Conservation (phyloP, 2,329 filamentous ascomycete genomes). For the Ilyonectria sp. region DNA sequence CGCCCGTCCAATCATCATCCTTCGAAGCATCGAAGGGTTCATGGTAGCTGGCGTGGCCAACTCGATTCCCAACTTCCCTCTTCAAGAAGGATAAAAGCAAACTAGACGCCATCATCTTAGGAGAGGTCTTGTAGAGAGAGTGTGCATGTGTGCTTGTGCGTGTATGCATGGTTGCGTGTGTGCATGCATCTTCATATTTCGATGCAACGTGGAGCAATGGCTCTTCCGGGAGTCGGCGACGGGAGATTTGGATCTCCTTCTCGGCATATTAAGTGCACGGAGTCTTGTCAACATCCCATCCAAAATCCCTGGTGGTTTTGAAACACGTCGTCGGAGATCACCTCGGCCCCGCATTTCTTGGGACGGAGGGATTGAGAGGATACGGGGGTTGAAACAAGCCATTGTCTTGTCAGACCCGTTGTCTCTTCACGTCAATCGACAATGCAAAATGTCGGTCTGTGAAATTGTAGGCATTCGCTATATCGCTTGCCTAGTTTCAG, state of each 20-base stretch:
- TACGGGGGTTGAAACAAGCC: conserved; percentile 43
- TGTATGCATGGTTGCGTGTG: background rate
- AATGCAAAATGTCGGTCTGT: conserved; percentile 22
- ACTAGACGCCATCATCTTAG: conserved; percentile 25
- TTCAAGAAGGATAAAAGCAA: conserved; percentile 39
- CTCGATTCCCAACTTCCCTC: conserved; percentile 33
- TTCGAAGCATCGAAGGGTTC: conserved; percentile 20
- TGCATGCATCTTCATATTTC: conserved; percentile 2
- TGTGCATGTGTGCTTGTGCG: conserved; percentile 7
- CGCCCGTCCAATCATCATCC: conserved; percentile 32
- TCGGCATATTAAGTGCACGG: conserved; percentile 31
- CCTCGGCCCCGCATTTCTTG: conserved; percentile 40
- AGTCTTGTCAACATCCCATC: conserved; percentile 30
- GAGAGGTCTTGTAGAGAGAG: conserved; percentile 23
- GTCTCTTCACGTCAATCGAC: conserved; percentile 15
- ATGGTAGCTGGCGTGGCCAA: conserved; percentile 26
- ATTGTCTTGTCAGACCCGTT: conserved; percentile 25
- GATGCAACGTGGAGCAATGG: background rate
- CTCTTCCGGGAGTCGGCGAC: conserved; percentile 23
- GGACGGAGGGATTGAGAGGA: conserved; percentile 28
- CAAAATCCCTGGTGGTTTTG: conserved; percentile 33
- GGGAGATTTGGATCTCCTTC: conserved; percentile 30
- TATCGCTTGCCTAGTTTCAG: conserved; percentile 51
- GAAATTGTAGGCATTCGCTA: conserved; percentile 26
- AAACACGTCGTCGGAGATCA: conserved; percentile 35